Evolutionary conservation across 441 rosid genomes (phyloP).

Genomic region (Adansonia grandidieri): DNA sequence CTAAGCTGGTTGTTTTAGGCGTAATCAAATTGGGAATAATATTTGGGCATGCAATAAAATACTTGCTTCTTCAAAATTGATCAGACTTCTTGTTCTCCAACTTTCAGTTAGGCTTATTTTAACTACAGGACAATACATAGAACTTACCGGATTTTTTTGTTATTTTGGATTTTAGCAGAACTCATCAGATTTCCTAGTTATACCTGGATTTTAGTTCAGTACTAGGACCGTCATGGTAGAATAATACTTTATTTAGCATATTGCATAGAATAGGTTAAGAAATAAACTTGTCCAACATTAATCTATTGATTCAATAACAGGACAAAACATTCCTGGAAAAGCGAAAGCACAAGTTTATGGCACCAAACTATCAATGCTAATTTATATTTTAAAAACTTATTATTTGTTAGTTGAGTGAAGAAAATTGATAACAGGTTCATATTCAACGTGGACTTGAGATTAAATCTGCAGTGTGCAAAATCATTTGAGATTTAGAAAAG

Average conservation of each 20-base stretch:
- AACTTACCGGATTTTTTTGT: background rate
- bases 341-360: background rate
- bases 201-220: background rate
- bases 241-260: background rate
- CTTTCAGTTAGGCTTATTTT: background rate
- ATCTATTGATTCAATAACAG: background rate
- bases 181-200: background rate
- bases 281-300: background rate
- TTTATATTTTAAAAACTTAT: background rate
- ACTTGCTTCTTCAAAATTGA: background rate
- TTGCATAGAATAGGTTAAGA: background rate
- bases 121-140: background rate
- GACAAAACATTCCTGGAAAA: background rate
- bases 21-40: background rate
- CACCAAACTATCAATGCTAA: background rate
- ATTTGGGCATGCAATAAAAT: background rate
- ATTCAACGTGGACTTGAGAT: background rate
- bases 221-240: background rate
- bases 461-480: background rate
- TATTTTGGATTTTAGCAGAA: too few species aligned
- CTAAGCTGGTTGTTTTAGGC: background rate
- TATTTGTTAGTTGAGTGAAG: background rate
- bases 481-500: background rate
- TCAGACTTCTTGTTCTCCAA: conserved; percentile 9
- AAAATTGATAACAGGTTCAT: conserved; percentile 6